These are phyloP conservation scores for Alternaria ventricosa DNA, from an alignment of 2,329 filamentous ascomycete species.

Conservation along the genomic window DNA sequence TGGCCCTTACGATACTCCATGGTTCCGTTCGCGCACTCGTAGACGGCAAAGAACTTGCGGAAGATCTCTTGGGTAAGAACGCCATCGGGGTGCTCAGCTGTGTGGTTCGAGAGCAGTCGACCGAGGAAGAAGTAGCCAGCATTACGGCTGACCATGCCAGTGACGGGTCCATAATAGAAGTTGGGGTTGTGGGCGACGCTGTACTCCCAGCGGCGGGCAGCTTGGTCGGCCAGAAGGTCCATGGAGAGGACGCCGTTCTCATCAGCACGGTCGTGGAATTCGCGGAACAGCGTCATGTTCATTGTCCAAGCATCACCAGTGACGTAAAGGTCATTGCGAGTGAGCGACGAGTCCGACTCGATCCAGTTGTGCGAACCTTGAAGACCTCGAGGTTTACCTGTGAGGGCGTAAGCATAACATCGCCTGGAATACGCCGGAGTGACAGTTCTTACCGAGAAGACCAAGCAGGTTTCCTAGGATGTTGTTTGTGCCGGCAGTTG, in stretches of 20 bases:
- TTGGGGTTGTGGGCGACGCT: conserved; percentile 59
- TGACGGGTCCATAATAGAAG: conserved; percentile 63
- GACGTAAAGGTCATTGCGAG: conserved; percentile 53
- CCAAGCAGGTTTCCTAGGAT: conserved; percentile 53
- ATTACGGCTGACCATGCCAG: conserved; percentile 58
- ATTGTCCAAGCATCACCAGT: conserved; percentile 48
- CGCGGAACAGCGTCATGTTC: conserved; percentile 54
- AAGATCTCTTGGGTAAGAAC: conserved; percentile 41
- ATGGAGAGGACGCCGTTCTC: conserved; percentile 22
- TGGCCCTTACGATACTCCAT: conserved; percentile 54
- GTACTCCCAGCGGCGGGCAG: conserved; percentile 53
- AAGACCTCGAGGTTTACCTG: conserved; percentile 51
- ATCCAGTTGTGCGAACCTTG: conserved; percentile 56
- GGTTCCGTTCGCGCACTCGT: conserved; percentile 46
- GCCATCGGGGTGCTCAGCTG: conserved; percentile 18
- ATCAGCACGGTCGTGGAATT: conserved; percentile 48
- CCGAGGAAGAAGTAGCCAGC: conserved; percentile 46
- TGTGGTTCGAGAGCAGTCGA: conserved; percentile 44
- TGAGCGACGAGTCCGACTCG: conserved; percentile 50
- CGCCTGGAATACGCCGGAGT: conserved; percentile 13
- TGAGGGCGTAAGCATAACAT: conserved; percentile 26
- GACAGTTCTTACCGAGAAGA: conserved; percentile 48
- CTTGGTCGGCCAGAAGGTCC: conserved; percentile 31
- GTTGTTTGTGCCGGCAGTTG: conserved; percentile 42
- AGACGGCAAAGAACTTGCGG: conserved; percentile 57